phyloP scores from a whole-genome alignment of 495 filamentous ascomycete species.

The Podospora bellae-mahoneyi region DNA sequence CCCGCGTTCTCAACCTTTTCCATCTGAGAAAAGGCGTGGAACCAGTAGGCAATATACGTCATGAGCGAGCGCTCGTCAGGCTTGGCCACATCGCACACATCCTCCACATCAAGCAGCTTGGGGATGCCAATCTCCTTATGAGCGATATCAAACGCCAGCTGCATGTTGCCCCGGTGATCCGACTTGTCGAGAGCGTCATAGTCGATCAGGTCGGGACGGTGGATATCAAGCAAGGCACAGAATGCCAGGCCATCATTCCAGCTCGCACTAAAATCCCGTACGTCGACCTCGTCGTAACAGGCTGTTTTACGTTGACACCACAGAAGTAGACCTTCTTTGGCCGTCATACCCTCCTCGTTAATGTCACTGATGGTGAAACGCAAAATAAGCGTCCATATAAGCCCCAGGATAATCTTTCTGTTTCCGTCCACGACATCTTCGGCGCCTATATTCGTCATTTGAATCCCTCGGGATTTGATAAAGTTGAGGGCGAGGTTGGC shows the following conservation, averaged over 20 bases:
- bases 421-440: slow-evolving; percentile 99
- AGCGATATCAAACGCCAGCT: slow-evolving; percentile 93
- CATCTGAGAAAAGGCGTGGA: slow-evolving; percentile 98
- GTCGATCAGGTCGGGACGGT: slow-evolving; percentile 94
- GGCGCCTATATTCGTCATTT: slow-evolving; percentile 97
- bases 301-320: slow-evolving; percentile 99
- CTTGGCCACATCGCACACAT: slow-evolving; percentile 93
- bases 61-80: slow-evolving; percentile 95
- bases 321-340: slow-evolving; percentile 88
- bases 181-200: slow-evolving; percentile 90
- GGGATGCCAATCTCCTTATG: slow-evolving; percentile 96
- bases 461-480: slow-evolving; percentile 84
- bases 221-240: slow-evolving; percentile 93
- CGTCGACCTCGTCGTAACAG: slow-evolving; percentile 94
- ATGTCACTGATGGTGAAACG: slow-evolving; percentile 98
- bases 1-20: slow-evolving; percentile 97
- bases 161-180: slow-evolving; percentile 96
- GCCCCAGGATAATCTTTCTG: slow-evolving; percentile 90
- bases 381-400: slow-evolving; percentile 97
- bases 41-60: slow-evolving; percentile 99
- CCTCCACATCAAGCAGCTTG: slow-evolving; percentile 91
- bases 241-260: slow-evolving; percentile 98
- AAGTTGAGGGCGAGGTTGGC: slow-evolving; percentile 93
- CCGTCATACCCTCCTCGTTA: slow-evolving; percentile 95
- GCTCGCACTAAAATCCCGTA: slow-evolving; percentile 87